Evolutionary conservation across 1,284 basidiomycete species (phyloP).

Genomic region (Sporisorium sorghi): DNA sequence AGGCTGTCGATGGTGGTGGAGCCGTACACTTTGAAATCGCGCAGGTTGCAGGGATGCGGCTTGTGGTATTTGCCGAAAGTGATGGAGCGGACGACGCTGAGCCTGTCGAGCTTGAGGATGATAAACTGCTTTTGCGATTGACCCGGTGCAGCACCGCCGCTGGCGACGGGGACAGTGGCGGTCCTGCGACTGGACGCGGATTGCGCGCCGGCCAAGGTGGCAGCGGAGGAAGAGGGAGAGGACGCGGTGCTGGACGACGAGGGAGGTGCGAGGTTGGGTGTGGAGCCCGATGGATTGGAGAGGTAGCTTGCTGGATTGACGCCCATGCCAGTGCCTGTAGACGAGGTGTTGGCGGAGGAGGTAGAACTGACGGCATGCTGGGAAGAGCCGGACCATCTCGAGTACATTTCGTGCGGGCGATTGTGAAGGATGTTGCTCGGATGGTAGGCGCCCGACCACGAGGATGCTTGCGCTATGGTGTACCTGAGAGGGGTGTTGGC

Average conservation of each 20-base stretch:
- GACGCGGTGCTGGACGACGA: slow-evolving; percentile 27
- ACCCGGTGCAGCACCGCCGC: slow-evolving; percentile 2
- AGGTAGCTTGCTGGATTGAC: slow-evolving; percentile 23
- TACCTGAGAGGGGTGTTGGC: slow-evolving; percentile 42
- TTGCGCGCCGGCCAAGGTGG: slow-evolving; percentile 5
- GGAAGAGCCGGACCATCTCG: slow-evolving; percentile 58
- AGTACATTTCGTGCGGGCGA: slow-evolving; percentile 56
- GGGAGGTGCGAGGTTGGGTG: slow-evolving; percentile 17
- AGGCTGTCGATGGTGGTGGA: slow-evolving; percentile 55
- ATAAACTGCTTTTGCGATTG: slow-evolving; percentile 65
- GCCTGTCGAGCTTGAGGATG: slow-evolving; percentile 64
- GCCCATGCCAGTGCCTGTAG: slow-evolving; percentile 32
- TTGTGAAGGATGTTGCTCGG: slow-evolving; percentile 62
- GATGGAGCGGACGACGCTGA: slow-evolving; percentile 60
- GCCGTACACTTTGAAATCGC: slow-evolving; percentile 68
- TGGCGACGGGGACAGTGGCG: slow-evolving; percentile 11
- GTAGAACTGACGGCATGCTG: slow-evolving; percentile 35
- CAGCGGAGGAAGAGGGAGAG: slow-evolving; percentile 22
- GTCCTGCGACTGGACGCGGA: slow-evolving; percentile 13
- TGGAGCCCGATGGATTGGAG: slow-evolving; percentile 16
- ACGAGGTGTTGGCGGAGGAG: slow-evolving; percentile 21
- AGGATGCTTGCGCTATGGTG: slow-evolving; percentile 56
- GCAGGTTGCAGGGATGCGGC: slow-evolving; percentile 69
- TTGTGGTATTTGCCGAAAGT: slow-evolving; percentile 69
- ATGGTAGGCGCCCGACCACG: slow-evolving; percentile 61